Conservation (phyloP, 352 stramenopile species). For the Globisporangium apiculatum region DNA sequence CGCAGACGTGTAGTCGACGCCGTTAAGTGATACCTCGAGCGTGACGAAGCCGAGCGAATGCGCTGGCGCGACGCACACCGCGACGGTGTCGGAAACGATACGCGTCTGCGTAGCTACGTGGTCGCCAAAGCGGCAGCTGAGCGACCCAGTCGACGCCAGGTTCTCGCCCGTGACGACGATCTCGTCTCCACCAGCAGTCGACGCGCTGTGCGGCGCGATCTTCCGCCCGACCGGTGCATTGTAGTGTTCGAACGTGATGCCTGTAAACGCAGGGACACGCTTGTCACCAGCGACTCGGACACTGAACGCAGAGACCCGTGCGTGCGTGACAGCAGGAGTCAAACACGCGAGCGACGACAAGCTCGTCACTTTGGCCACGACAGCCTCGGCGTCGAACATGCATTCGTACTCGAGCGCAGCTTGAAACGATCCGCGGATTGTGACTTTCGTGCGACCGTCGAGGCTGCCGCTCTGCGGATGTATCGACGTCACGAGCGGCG, state of each 20-base stretch:
- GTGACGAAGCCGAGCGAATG: slow-evolving; percentile 19
- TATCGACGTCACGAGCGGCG: slow-evolving; percentile 12
- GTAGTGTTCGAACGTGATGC: slow-evolving; percentile 15
- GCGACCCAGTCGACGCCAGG: slow-evolving; percentile 15
- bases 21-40: slow-evolving; percentile 41
- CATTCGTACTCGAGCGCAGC: slow-evolving; percentile 22
- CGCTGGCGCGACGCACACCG: slow-evolving; percentile 21
- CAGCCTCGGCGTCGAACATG: slow-evolving; percentile 9
- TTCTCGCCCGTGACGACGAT: slow-evolving; percentile 27
- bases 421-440: slow-evolving; percentile 16
- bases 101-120: background rate
- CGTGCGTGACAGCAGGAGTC: slow-evolving; percentile 1
- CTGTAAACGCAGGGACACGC: background rate
- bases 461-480: slow-evolving; percentile 18
- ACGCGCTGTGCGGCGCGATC: slow-evolving; percentile 16
- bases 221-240: slow-evolving; percentile 16
- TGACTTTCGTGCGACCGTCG: slow-evolving; percentile 18
- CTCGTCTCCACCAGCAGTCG: slow-evolving; percentile 17
- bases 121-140: slow-evolving; percentile 37
- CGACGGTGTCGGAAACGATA: slow-evolving; percentile 22
- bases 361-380: slow-evolving; percentile 14
- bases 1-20: slow-evolving; percentile 32
- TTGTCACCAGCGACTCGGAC: slow-evolving; percentile 3
- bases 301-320: slow-evolving; percentile 6
- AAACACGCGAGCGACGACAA: slow-evolving; percentile 16